Conservation (phyloP, 371 early-diverging fungal genomes). For the Amoeboaphelidium protococcarum region DNA sequence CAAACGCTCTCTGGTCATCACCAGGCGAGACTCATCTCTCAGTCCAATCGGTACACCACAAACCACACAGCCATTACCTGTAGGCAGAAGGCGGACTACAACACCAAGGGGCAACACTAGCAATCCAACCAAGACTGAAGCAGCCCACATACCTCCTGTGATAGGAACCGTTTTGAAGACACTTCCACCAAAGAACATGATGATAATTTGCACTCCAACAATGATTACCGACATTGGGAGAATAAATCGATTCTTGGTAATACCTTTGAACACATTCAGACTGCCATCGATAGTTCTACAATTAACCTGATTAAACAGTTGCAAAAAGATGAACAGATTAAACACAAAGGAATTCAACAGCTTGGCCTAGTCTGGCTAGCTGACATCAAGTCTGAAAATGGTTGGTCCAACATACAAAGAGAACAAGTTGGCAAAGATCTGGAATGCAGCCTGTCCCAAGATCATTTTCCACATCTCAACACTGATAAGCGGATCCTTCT, state of each 20-base stretch:
- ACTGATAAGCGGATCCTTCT: constrained; percentile 51
- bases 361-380: constrained; percentile 57
- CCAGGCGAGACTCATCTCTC: not conserved
- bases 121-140: not conserved
- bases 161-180: not conserved
- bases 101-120: constrained; percentile 47
- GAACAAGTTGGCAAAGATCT: constrained; percentile 12
- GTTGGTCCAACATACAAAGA: not conserved
- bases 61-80: not conserved
- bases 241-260: constrained; percentile 27
- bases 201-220: constrained; percentile 18
- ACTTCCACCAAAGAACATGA: constrained; percentile 17
- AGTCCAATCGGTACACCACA: not conserved
- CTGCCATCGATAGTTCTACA: constrained; percentile 33
- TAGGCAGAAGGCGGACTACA: constrained; percentile 40
- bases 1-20: constrained; percentile 4
- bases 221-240: constrained; percentile 21
- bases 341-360: constrained; percentile 51
- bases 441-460: constrained; percentile 56
- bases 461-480: constrained; percentile 79
- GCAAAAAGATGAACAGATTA: constrained; percentile 81
- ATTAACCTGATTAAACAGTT: constrained; percentile 58
- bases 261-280: constrained; percentile 28
- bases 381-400: constrained; percentile 13
- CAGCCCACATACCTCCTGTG: not conserved